Evolutionary conservation across 2,329 filamentous ascomycete genomes (phyloP), one percentile per base, ranked within the genome.

Genomic region (Aspergillus fischeri): DNA sequence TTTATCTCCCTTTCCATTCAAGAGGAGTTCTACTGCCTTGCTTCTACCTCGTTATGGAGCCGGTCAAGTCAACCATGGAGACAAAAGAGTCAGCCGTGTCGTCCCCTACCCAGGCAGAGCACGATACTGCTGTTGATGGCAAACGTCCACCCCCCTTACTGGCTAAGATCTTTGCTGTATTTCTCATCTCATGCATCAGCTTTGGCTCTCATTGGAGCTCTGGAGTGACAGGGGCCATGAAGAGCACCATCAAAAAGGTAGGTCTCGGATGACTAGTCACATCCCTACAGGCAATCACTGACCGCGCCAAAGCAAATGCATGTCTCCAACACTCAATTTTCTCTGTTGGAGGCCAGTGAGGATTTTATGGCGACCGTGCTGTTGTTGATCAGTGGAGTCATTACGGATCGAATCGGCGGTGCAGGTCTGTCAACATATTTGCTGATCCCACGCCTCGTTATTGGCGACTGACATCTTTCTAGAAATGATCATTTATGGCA

Each of bases 191-290:
- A 2, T 72, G 64, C 29, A 84, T 86, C 61, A 82, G 83, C 1
- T 86, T 86, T 62, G 83, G 83, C 0, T 82, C 81, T 0, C 79
- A 81, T 24, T 86, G 83, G 83, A 85, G 82, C 60, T 77, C 76
- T n/a, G 82, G 83, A 1, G 81, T 86, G 1, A 85, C 82, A 0
- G 80, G 81, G 9, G 83, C 84, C 1, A 81, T 86, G 78, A 86
- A 86, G 65, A 82, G 75, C 20, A 86, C 83, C 0, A 67, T 86
- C 27, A 86, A 86, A 61, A 85, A 85, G 76, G 70, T 70, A 60
- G 7, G 63, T 61, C 25, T 9, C 2, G 11, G 9, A 24, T 24
- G 24, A 24, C 24, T 67, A 2, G 29, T 14, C 27, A 14, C 1
- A 4, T n/a, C 57, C 7, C 21, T 17, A 20, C 38, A 25, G 44